Base-by-base conservation (phyloP, 1,284 basidiomycete genomes). In the Hypsizygus ulmarius region DNA sequence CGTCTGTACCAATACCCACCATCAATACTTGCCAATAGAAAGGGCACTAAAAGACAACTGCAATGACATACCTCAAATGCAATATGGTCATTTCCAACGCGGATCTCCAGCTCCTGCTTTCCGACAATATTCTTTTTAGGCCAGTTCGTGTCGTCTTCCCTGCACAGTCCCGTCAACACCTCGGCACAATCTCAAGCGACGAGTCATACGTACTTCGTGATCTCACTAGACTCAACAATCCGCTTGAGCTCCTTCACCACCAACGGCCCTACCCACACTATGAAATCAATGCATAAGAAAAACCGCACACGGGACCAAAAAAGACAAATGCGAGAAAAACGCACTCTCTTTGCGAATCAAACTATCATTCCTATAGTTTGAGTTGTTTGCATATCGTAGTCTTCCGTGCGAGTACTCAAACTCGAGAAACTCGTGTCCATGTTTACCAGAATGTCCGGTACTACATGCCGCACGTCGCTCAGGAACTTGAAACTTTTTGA, bases 101-200 rank as follows among this genome's bases (percentile, higher is more conserved):
- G 81, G 47, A 99, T 90, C 68, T 99, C 96, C 39, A 99, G 81
- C 68, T 99, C 97, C 68, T 99, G 96, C 68, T 95, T 92, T 36
- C 96, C 97, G 15, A 97, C 93, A 38, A 97, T 91, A 68, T 97
- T 97, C 77, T 96, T 97, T 74, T 97, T 96, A 3, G 96, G 96
- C 97, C 96, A 99, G 61, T 93, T 89, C 0, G 85, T 81, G 69
- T 99, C 96, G 66, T 99, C 96, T 80, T 99, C 97, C 74, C 93
- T 97, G 68, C 25, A 39, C 29, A 14, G 18, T 5, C 18, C n/a
- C 15, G 19, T 45, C 35, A 54, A n/a, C 29, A 45, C n/a, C 27
- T 46, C 38, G 16, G 3, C 3, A 32, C 19, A 39, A 11, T 33
- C 25, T 7, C 11, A 11, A 34, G 12, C 3, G 14, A 33, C 8